phyloP scores from a whole-genome alignment of 2,329 filamentous ascomycete species.

The Pleoardoris graminearum region DNA sequence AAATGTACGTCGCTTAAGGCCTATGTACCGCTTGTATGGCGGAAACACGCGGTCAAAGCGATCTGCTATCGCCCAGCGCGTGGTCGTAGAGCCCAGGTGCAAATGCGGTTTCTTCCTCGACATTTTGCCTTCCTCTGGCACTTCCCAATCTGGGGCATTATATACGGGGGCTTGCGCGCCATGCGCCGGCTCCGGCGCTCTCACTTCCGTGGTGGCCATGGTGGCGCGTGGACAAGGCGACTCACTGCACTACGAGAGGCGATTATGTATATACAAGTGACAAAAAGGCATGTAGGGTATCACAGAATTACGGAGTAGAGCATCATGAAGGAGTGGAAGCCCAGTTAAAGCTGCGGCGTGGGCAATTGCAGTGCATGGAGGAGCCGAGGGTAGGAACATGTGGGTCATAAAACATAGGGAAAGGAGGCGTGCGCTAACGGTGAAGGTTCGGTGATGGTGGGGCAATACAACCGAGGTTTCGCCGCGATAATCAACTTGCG shows the following conservation, averaged over 20 bases:
- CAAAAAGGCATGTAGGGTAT: conserved; percentile 13
- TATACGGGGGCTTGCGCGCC: conserved; percentile 12
- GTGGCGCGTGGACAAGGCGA: conserved; percentile 1
- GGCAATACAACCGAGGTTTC: conserved; percentile 10
- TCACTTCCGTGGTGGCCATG: conserved; percentile 31
- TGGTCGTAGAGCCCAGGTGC: conserved; percentile 9
- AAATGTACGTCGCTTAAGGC: conserved; percentile 39
- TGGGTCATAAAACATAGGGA: conserved; percentile 14
- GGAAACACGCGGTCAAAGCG: conserved; percentile 38
- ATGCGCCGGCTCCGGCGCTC: conserved; percentile 25
- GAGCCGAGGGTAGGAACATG: conserved; percentile 16
- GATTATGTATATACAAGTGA: conserved; percentile 4
- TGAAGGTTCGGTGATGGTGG: conserved; percentile 16
- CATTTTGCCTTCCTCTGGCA: conserved; percentile 10
- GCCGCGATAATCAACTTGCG: conserved; percentile 1
- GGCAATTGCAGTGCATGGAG: conserved; percentile 8
- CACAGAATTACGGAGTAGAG: conserved; percentile 14
- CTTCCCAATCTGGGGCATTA: conserved; percentile 16
- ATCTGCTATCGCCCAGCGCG: conserved; percentile 21
- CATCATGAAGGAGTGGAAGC: conserved; percentile 22
- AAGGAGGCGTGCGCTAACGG: conserved; percentile 21
- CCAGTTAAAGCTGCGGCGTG: conserved; percentile 15
- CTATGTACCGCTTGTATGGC: conserved; percentile 40
- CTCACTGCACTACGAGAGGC: conserved; percentile 6
- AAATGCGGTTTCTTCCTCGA: conserved; percentile 2